These are phyloP conservation scores for Talaromyces thailandensis DNA, from an alignment of 495 filamentous ascomycete genomes.

Conservation along the genomic window DNA sequence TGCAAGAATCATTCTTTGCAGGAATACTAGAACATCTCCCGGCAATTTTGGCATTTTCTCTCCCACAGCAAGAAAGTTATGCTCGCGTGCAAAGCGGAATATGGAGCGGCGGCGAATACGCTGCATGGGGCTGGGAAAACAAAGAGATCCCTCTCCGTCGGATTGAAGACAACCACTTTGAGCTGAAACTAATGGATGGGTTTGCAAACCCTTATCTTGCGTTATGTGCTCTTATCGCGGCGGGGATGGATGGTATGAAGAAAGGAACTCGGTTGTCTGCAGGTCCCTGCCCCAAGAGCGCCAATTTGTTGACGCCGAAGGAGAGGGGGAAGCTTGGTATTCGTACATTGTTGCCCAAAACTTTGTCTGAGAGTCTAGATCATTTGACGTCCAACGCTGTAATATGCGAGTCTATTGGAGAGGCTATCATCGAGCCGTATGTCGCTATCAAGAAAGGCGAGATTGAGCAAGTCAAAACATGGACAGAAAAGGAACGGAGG, in stretches of 20 bases:
- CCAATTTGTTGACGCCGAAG: slow-evolving; percentile 36
- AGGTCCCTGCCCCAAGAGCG: slow-evolving; percentile 44
- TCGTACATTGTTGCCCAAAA: slow-evolving; percentile 36
- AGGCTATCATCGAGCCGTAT: background rate
- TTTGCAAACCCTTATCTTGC: slow-evolving; percentile 66
- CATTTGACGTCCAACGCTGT: slow-evolving; percentile 10
- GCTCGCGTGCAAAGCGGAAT: slow-evolving; percentile 50
- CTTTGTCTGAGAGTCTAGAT: slow-evolving; percentile 42
- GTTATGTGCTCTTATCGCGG: slow-evolving; percentile 48
- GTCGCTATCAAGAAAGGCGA: slow-evolving; percentile 2
- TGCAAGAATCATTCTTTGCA: slow-evolving; percentile 51
- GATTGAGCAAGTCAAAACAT: slow-evolving; percentile 5
- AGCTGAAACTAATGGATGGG: slow-evolving; percentile 62
- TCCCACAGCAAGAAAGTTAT: slow-evolving; percentile 52
- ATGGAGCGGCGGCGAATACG: slow-evolving; percentile 68
- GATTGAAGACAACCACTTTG: slow-evolving; percentile 56
- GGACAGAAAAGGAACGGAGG: slow-evolving; percentile 7
- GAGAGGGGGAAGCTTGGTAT: slow-evolving; percentile 47
- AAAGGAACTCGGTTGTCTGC: slow-evolving; percentile 26
- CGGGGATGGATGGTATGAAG: slow-evolving; percentile 46
- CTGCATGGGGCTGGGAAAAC: slow-evolving; percentile 70
- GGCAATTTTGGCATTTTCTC: slow-evolving; percentile 56
- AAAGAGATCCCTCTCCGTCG: slow-evolving; percentile 59
- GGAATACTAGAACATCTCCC: slow-evolving; percentile 56
- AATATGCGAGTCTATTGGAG: slow-evolving; percentile 1